Base-by-base conservation (phyloP, 1,284 basidiomycete genomes). In the Naganishia liquefaciens region DNA sequence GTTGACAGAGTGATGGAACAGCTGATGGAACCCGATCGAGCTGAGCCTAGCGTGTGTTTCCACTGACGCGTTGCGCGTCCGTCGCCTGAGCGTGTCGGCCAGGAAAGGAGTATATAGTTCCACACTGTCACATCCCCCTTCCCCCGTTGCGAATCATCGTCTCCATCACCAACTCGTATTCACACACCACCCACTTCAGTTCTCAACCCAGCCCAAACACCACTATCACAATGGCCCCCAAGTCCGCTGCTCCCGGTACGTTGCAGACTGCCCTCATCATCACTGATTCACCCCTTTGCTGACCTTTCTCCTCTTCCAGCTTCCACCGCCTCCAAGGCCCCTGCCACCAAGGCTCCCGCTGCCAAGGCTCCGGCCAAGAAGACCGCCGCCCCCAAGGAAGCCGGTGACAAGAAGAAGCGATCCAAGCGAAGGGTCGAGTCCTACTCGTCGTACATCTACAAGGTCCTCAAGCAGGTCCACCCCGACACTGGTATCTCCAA, bases 401-500 rank as follows among this genome's bases (percentile, higher is more conserved):
- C 82, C 68, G 88, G 86, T 66, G 81, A 84, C 44, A 87, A 85
- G 64, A 87, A 90, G 77, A 92, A 92, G 87, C 88, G 88, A 83
- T 84, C 89, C 81, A 89, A 88, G 83, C 93, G 92, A 84, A 80
- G 87, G 68, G 83, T 68, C 72, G 91, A 93, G 82, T 92, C 91
- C 19, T 93, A 93, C 84, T 89, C 89, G 62, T 92, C 91, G 5
- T 94, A 94, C 83, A 93, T 94, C 79, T 93, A 93, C 86, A 93
- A 93, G 75, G 79, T 80, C 71, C 74, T 79, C 69, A 79, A 79
- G 77, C 78, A 79, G 75, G 93, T 96, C 68, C 93, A 96, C 83
- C 93, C 93, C 64, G 93, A 96, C 77, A 95, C 91, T 70, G 93
- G 93, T 86, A 94, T 95, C 76, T 79, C 77, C 68, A 95, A 94